Evolutionary conservation across 2,329 filamentous ascomycete genomes (phyloP), one percentile per base, ranked within the genome.

Genomic region (Hortaea werneckii): DNA sequence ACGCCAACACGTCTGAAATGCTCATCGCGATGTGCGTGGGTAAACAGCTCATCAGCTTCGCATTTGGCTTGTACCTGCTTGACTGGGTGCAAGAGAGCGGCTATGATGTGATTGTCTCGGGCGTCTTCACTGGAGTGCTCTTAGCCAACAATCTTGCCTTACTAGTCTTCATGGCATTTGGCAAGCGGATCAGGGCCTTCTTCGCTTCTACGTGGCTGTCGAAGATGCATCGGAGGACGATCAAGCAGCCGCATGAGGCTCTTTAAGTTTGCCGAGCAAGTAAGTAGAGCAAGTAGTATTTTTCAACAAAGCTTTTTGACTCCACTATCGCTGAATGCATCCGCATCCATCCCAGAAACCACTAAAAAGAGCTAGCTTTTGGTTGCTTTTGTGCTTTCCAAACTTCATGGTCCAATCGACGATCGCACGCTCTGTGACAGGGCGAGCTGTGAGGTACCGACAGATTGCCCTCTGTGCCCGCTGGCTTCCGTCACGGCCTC

Each of bases 1-100:
- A 72, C 13, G 67, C 71, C 30, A 77, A 79, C 52, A 74, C 76
- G n/a, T 74, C 71, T 26, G 77, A 80, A 62, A 79, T 80, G 77
- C 68, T 80, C 8, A 80, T 67, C 41, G 63, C 63, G 6, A 65
- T 66, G 62, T 57, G 62, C 28, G 29, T 58, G 29, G 62, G 63
- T 30, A 67, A 65, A 45, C 62, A 64, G 43, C 56, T 61, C 8
- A 65, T 65, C 35, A 56, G 48, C 29, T 67, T 66, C 37, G 64
- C 47, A 5, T 54, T 53, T 42, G 57, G 61, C 6, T 54, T 64
- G 26, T 63, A 64, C 41, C 49, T 66, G 38, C 55, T 66, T 11
- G 61, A 65, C 29, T 66, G 63, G 63, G 61, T 66, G 12, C 7
- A 30, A 28, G 56, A 28, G 44, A 58, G 40, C 42, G 63, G 64